Base-by-base conservation (phyloP, 768 basidiomycete species). In the Psilocybe sp. region DNA sequence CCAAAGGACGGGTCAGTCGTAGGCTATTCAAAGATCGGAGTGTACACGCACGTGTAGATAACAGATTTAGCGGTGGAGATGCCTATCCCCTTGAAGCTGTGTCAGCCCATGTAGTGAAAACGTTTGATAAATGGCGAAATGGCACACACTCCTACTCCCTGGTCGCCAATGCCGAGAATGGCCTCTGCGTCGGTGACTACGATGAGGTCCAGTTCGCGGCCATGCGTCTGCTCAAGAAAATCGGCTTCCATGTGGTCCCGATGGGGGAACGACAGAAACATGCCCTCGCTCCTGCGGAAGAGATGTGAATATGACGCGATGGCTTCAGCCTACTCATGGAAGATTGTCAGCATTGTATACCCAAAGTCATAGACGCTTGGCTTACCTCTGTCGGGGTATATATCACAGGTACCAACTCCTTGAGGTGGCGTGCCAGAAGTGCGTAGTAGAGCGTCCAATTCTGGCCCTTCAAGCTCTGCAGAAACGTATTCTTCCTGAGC, bases 151-250 rank as follows among this genome's bases (percentile, higher is more conserved):
- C 73, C 88, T 68, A 92, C 90, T 49, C 92, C 77, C 55, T 79
- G 77, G 60, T 79, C 77, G 1, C 77, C 77, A 44, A 79, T 79
- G 13, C 92, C 92, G 9, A 95, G 71, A 51, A 94, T 93, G 0
- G 89, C 88, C 58, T 92, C 91, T 4, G 85, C 81, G 62, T 95
- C 92, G 0, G 89, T 87, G 47, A 86, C 85, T 19, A 94, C 89
- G 44, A 95, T 75, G 18, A 94, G 72, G 52, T 93, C 86, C 47
- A 94, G 80, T 20, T 84, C 70, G 20, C 75, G 70, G 6, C 78
- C 81, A 32, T 69, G 71, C 1, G 79, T 85, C 58, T 82, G 79
- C 57, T 86, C 85, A 18, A 92, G 65, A 59, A 89, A 89, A 53
- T 85, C 83, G 53, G 83, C 76, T 58, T 91, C 88, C 85, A 92